These are phyloP conservation scores for Tuber melanosporum DNA, from an alignment of 495 filamentous ascomycete species.

Conservation along the genomic window DNA sequence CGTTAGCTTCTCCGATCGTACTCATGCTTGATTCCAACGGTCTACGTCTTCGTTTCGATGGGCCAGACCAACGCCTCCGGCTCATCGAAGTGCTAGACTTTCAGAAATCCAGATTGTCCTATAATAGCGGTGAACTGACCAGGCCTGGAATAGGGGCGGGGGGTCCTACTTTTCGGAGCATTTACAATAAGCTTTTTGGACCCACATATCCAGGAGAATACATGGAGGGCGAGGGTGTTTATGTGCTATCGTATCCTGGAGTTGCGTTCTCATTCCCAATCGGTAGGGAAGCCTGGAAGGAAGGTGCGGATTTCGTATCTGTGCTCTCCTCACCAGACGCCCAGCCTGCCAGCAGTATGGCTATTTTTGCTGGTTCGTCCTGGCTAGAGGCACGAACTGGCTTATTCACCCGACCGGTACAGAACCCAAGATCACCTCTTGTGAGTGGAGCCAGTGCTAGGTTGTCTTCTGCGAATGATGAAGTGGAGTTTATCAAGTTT, in stretches of 20 bases:
- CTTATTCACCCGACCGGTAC: slow-evolving; percentile 66
- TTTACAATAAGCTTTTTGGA: slow-evolving; percentile 85
- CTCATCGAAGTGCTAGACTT: slow-evolving; percentile 90
- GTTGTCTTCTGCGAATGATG: slow-evolving; percentile 51
- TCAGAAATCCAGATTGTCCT: slow-evolving; percentile 69
- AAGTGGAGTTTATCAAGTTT: slow-evolving; percentile 72
- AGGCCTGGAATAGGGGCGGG: slow-evolving; percentile 51
- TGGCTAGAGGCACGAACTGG: slow-evolving; percentile 74
- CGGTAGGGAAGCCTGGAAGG: slow-evolving; percentile 65
- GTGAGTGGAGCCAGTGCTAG: slow-evolving; percentile 44
- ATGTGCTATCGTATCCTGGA: slow-evolving; percentile 87
- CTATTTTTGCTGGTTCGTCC: slow-evolving; percentile 78
- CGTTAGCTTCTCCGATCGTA: slow-evolving; percentile 64
- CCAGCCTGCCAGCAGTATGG: slow-evolving; percentile 69
- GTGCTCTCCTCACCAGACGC: slow-evolving; percentile 73
- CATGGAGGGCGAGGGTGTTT: slow-evolving; percentile 58
- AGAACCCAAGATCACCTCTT: slow-evolving; percentile 57
- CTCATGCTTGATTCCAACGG: slow-evolving; percentile 76
- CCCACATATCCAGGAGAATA: slow-evolving; percentile 92
- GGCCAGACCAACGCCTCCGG: slow-evolving; percentile 81
- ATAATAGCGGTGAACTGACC: slow-evolving; percentile 78
- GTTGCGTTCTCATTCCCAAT: slow-evolving; percentile 87
- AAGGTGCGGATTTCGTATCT: slow-evolving; percentile 76
- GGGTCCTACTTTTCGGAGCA: slow-evolving; percentile 79
- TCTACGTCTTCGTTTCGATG: slow-evolving; percentile 84